Conservation (phyloP, 2,329 filamentous ascomycete genomes). For the Aspergillus melleus region DNA sequence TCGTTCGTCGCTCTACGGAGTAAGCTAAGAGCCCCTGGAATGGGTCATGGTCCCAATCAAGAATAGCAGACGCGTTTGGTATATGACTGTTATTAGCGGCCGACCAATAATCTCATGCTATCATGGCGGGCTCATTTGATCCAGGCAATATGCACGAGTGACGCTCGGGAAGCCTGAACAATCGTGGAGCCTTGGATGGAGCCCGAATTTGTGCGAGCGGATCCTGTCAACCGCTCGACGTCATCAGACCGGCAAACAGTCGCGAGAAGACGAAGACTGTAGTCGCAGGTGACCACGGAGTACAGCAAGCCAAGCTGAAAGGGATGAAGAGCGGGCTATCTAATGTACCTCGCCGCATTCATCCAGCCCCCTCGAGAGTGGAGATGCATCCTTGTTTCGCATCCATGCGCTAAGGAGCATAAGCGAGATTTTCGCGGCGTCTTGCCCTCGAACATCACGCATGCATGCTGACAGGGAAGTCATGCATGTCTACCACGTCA, state of each 20-base stretch:
- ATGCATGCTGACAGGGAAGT: constrained; percentile 18
- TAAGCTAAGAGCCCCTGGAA: constrained; percentile 9
- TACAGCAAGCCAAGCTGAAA: not conserved
- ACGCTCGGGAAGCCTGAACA: constrained; percentile 6
- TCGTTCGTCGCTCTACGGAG: constrained; percentile 8
- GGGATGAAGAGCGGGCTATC: not conserved
- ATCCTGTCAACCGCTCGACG: not conserved
- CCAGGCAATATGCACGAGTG: not conserved
- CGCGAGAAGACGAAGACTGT: not conserved
- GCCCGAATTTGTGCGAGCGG: not conserved
- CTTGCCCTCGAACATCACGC: constrained; percentile 2
- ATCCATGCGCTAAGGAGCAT: not conserved
- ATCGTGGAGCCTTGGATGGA: constrained; percentile 10
- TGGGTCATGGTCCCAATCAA: constrained; percentile 13
- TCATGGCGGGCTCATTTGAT: not conserved
- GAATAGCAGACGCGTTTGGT: constrained; percentile 15
- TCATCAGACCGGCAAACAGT: not conserved
- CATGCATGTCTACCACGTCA: constrained; percentile 23
- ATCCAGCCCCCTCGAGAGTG: not conserved
- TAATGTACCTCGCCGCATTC: not conserved
- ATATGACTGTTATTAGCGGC: constrained; percentile 10
- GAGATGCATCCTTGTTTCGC: not conserved
- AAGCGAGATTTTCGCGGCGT: not conserved
- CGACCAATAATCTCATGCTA: constrained; percentile 14
- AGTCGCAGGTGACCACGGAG: not conserved